Evolutionary conservation across 768 basidiomycete species (phyloP).

Genomic region (Lentinula raphanica): DNA sequence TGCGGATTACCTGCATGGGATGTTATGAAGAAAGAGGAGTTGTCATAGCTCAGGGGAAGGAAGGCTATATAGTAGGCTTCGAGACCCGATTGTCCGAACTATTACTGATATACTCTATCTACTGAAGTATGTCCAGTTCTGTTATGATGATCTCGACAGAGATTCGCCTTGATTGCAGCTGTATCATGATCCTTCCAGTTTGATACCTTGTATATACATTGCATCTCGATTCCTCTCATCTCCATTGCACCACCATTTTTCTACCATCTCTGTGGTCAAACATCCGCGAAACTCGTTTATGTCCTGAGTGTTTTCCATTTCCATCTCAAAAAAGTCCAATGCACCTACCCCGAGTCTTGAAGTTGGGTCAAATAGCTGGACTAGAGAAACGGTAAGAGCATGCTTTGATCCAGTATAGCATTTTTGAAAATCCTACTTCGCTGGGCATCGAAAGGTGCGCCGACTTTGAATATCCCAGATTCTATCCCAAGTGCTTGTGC

Average conservation of each 20-base stretch:
- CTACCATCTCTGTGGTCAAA: slow-evolving; percentile 51
- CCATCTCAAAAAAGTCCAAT: slow-evolving; percentile 65
- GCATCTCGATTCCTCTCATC: slow-evolving; percentile 57
- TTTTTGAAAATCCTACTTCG: slow-evolving; percentile 44
- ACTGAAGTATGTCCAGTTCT: too few relatives aligned
- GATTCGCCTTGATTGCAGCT: too few relatives aligned
- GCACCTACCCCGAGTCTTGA: slow-evolving; percentile 46
- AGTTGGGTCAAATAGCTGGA: slow-evolving; percentile 39
- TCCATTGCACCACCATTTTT: slow-evolving; percentile 91
- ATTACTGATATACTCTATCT: too few relatives aligned
- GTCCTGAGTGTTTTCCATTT: slow-evolving; percentile 6
- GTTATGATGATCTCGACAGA: too few relatives aligned
- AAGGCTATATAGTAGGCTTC: too few relatives aligned
- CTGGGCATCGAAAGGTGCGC: slow-evolving; percentile 72
- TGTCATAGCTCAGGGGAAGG: slow-evolving; percentile 7
- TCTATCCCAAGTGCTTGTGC: slow-evolving; percentile 63
- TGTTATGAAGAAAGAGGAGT: slow-evolving; percentile 28
- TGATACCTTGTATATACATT: slow-evolving; percentile 76
- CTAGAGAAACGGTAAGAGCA: slow-evolving; percentile 24
- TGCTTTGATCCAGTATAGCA: neutral
- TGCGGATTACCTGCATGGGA: slow-evolving; percentile 45
- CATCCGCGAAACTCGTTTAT: slow-evolving; percentile 4
- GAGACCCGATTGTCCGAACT: too few relatives aligned
- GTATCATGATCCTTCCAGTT: neutral
- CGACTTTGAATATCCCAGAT: slow-evolving; percentile 51